Base-by-base conservation (phyloP, 2,329 filamentous ascomycete species). In the Hirsutella minnesotensis region DNA sequence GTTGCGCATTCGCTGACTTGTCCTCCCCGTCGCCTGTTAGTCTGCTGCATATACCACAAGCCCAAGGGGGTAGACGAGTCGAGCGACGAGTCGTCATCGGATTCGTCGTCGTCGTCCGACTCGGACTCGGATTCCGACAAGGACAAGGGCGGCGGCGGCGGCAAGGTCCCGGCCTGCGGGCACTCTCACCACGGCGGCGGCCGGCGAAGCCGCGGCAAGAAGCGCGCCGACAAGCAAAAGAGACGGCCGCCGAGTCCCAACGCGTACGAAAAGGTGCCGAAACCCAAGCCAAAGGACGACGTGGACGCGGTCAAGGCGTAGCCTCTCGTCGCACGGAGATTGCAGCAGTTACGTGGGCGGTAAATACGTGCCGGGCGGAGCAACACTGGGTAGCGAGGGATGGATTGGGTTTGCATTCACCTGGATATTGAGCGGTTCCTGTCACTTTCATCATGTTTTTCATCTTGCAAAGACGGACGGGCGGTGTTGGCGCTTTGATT, bases 21-120 rank as follows among this genome's bases (percentile, higher is more conserved):
- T n/a, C n/a, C n/a, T n/a, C n/a, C n/a, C n/a, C n/a, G n/a, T 62
- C 12, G 7, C 22, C 15, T 5, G n/a, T 7, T 47, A 94, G 92
- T 96, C n/a, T 98, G 92, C 73, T 98, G 92, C 63, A 98, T 98
- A 62, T 98, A 95, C 66, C 90, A 95, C 67, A 84, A 84, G 47
- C 81, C 87, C 7, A 84, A 83, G 51, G 77, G 73, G 10, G 79
- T 87, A 4, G 87, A 84, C 59, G 90, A 96, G 61, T 92, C 85
- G 27, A 88, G 82, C 51, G 77, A 79, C 50, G 78, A 82, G 40
- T 78, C 75, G 3, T 74, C 70, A 0, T 74, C 50, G 1, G 44
- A 41, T 19, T 43, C 44, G 9, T 79, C 78, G 13, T 72, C 70
- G 38, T 69, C 68, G 7, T 75, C 72, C 1, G 76, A 79, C 46